Evolutionary conservation across 2,329 filamentous ascomycete genomes (phyloP).

Genomic region (Cadophora malorum): DNA sequence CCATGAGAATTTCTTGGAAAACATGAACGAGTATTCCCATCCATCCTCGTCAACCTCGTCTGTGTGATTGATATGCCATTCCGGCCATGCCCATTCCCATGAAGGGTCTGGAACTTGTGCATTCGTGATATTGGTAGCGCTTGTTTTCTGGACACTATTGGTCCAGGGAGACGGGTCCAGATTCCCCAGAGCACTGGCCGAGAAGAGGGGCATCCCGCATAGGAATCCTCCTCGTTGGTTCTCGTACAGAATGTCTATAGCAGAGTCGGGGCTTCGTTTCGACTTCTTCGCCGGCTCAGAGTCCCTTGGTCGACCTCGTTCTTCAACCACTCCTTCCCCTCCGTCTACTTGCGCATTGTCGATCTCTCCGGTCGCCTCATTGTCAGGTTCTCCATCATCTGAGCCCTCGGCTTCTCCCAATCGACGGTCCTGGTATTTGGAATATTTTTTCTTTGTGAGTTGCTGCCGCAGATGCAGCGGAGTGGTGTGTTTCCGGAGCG

Average conservation of each 20-base stretch:
- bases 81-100: constrained; percentile 86
- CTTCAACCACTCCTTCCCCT: constrained; percentile 23
- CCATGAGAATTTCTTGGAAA: constrained; percentile 78
- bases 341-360: constrained; percentile 18
- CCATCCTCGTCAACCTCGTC: constrained; percentile 85
- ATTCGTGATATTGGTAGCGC: constrained; percentile 74
- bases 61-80: constrained; percentile 73
- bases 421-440: constrained; percentile 48
- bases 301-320: constrained; percentile 32
- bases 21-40: constrained; percentile 96
- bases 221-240: constrained; percentile 92
- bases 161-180: constrained; percentile 90
- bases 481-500: constrained; percentile 36
- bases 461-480: constrained; percentile 37
- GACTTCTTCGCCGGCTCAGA: constrained; percentile 23
- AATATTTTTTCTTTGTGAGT: constrained; percentile 40
- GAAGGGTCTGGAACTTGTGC: constrained; percentile 93
- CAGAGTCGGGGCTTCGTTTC: constrained; percentile 53
- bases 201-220: constrained; percentile 91
- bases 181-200: constrained; percentile 80
- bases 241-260: constrained; percentile 90
- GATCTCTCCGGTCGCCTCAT: constrained; percentile 19
- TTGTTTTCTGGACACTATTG: constrained; percentile 67
- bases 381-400: constrained; percentile 18
- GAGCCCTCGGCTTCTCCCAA: constrained; percentile 30